Conservation (phyloP, 257 asterid genomes). For the Penstemon davidsonii region DNA sequence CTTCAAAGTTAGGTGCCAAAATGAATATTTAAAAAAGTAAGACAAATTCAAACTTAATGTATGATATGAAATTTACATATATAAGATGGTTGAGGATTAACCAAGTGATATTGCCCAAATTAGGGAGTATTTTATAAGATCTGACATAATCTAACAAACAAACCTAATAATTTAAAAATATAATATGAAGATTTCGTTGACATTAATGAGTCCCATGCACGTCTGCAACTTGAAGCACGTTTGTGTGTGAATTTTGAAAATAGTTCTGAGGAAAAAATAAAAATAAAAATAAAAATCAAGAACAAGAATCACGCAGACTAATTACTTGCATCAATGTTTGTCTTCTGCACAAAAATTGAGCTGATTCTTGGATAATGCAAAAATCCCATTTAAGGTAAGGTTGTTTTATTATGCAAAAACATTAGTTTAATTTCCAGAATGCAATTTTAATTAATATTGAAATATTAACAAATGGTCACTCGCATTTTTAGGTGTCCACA, state of each 20-base stretch:
- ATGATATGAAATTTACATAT: no score
- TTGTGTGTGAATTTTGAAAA: background rate
- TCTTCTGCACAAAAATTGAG: background rate
- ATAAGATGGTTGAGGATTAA: no score
- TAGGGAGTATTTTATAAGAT: no score
- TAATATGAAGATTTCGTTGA: no score
- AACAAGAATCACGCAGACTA: background rate
- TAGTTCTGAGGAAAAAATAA: background rate
- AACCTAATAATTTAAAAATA: no score
- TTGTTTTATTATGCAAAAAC: background rate
- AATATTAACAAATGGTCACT: constrained; percentile 29
- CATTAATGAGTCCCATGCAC: constrained; percentile 28
- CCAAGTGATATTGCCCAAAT: no score
- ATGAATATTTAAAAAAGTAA: no score
- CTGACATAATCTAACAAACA: no score
- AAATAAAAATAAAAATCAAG: background rate
- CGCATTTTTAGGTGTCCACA: constrained; percentile 41
- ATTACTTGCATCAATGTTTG: constrained; percentile 7
- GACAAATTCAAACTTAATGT: no score
- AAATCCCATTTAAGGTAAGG: constrained; percentile 20
- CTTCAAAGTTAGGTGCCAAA: no score
- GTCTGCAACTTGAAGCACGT: constrained; percentile 32
- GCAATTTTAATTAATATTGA: background rate
- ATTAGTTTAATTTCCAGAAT: background rate
- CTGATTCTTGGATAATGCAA: background rate